Base-by-base conservation (phyloP, 192 early-diverging fungal species). In the Lobosporangium transversale region DNA sequence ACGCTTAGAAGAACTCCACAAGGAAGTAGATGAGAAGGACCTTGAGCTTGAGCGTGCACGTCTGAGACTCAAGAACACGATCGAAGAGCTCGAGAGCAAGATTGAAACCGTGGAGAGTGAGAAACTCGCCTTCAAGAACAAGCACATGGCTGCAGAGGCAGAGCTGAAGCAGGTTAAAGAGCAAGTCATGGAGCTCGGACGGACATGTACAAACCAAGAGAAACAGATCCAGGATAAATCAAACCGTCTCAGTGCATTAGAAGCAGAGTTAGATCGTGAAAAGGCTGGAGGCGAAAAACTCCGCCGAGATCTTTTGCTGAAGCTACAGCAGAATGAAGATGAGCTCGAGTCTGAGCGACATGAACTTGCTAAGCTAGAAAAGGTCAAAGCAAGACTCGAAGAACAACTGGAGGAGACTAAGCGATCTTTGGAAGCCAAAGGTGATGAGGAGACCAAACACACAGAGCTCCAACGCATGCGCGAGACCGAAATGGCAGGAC, bases 21-120 rank as follows among this genome's bases (percentile, higher is more conserved):
- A 86, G 15, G 84, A 85, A 42, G 81, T 92, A 30, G 93, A 95
- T 35, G 82, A 84, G 26, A 76, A 93, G 12, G 94, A 95, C 62
- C 79, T 89, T 53, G 88, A 93, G 70, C 64, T 79, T 40, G 73
- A 76, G 47, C 58, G 73, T 0, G 59, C 58, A 20, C 73, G 73
- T 8, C 42, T 76, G n/a, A 47, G 73, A n/a, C 65, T 76, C 36
- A 76, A 76, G 64, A 76, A 62, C 53, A 67, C 58, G 5, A 67
- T 67, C 37, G 73, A 76, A 17, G 73, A 76, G 23, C 73, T 76
- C 53, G 73, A 76, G 40, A 56, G 58, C 58, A 76, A 76, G 40
- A 76, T 76, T 35, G 73, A 60, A 26, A 56, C 53, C 0, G 73
- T 76, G 45, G 73, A 76, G 58, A 31, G 53, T n/a, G 73, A 76